Evolutionary conservation across 257 asterid species (phyloP).

Genomic region (Solanum peruvianum): DNA sequence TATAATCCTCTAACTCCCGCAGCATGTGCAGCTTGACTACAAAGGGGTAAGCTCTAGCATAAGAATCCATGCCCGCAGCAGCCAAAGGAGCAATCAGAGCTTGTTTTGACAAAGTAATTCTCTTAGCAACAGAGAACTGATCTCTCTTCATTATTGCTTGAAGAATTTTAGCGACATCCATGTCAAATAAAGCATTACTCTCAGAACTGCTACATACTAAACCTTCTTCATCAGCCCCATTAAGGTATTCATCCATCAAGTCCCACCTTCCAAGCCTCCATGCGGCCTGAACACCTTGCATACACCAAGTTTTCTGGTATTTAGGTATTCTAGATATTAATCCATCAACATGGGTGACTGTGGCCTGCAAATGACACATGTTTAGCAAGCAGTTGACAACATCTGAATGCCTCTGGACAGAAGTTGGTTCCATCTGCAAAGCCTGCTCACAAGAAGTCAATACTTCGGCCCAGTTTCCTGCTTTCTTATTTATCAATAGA

Average conservation of each 20-base stretch:
- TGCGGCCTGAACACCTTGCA: constrained; percentile 99
- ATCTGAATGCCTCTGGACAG: constrained; percentile 88
- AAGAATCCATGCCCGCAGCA: constrained; percentile 99
- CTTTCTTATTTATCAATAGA: constrained; percentile 74
- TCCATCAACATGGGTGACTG: constrained; percentile 96
- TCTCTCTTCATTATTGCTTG: constrained; percentile 88
- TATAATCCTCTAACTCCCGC: constrained; percentile 88
- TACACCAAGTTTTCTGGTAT: constrained; percentile 88
- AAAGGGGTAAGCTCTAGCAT: constrained; percentile 91
- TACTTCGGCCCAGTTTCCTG: constrained; percentile 99
- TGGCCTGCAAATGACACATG: constrained; percentile 91
- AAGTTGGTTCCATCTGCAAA: constrained; percentile 78
- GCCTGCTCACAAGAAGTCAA: constrained; percentile 95
- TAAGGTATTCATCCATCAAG: constrained; percentile 85
- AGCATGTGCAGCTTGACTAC: constrained; percentile 95
- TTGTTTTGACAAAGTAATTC: constrained; percentile 73
- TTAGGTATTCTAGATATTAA: constrained; percentile 66
- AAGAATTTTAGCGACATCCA: constrained; percentile 90
- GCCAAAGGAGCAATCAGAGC: constrained; percentile 98
- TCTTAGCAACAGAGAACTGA: constrained; percentile 62
- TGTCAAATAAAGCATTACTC: constrained; percentile 88
- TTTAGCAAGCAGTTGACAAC: constrained; percentile 89
- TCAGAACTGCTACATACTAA: constrained; percentile 81
- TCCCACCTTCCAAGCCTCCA: constrained; percentile 99
- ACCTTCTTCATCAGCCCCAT: constrained; percentile 83